Evolutionary conservation across 192 early-diverging fungal species (phyloP), one percentile per base, ranked within the genome.

Genomic region (Jimgerdemannia flammicorona): DNA sequence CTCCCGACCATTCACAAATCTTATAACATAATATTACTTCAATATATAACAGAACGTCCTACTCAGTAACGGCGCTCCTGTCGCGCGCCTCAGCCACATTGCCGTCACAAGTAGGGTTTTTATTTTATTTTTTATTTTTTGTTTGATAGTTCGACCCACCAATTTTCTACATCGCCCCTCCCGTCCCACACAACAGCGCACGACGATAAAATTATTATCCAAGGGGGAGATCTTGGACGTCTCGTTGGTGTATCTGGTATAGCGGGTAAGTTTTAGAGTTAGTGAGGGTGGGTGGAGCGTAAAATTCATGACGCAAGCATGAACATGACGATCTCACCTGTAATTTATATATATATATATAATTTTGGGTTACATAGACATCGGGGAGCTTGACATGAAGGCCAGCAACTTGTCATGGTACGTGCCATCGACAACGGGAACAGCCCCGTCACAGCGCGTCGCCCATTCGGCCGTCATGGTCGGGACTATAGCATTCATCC

Each of bases 391-490:
- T 39, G 74, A 75, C 14, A 75, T 75, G 66, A 75, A 29, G 3
- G 44, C 66, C 14, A 14, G 43, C 8, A 75, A 40, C 20, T 40
- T 69, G 43, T 11, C 64, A 20, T 75, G 74, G 74, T 69, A 66
- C 4, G 74, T 69, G 14, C 74, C 74, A 3, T 44, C 42, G 66
- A 75, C 74, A 2, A 39, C 42, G 7, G 66, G 67, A 3, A 69
- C 64, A 3, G 65, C 66, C 7, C 74, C 74, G 18, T 66, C 66
- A 29, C 63, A 19, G n/a, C 66, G 74, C 19, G 40, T 19, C 11
- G 74, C 74, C 29, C 74, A 75, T 49, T 68, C 66, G 1, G 67
- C 67, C 54, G 44, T 75, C 3, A 75, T 75, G 67, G 66, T 40
- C 3, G 74, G 74, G 29, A 75, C 66, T 10, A 40, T 54, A 66